Conservation (phyloP, 441 rosid species). For the Adansonia rubrostipa region DNA sequence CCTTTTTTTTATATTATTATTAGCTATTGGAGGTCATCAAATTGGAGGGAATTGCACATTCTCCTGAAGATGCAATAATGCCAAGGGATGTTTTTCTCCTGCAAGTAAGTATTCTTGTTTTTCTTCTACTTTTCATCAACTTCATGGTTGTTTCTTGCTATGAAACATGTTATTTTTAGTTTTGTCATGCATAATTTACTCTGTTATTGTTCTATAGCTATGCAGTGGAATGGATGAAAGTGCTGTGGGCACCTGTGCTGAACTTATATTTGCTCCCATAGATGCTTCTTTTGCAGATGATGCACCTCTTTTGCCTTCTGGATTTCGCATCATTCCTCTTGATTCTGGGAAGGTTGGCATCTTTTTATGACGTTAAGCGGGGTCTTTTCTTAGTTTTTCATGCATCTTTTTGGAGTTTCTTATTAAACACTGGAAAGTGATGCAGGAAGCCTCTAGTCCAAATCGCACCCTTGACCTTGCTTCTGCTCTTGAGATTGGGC, state of each 20-base stretch:
- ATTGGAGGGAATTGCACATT: slow-evolving; percentile 78
- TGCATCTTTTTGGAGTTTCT: slow-evolving; percentile 19
- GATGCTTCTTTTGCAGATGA: slow-evolving; percentile 97
- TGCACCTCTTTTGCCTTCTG: slow-evolving; percentile 96
- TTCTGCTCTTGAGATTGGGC: slow-evolving; percentile 90
- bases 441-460: slow-evolving; percentile 92
- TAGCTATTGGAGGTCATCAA: slow-evolving; percentile 94
- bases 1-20: slow-evolving; percentile 10
- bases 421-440: slow-evolving; percentile 20
- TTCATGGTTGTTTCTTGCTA: not conserved
- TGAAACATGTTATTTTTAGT: not conserved
- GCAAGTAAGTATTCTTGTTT: slow-evolving; percentile 57
- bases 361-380: not conserved
- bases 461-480: slow-evolving; percentile 98
- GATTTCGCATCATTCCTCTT: slow-evolving; percentile 96
- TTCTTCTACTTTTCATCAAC: not conserved
- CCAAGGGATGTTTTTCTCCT: slow-evolving; percentile 88
- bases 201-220: slow-evolving; percentile 48
- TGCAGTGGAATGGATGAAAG: slow-evolving; percentile 97
- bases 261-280: slow-evolving; percentile 96
- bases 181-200: slow-evolving; percentile 14
- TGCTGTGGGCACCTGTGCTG: slow-evolving; percentile 93
- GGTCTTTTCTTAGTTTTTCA: not conserved
- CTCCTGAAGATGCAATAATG: slow-evolving; percentile 84
- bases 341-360: slow-evolving; percentile 81